Base-by-base conservation (phyloP, 2,329 filamentous ascomycete species). In the Aureobasidium pullulans region DNA sequence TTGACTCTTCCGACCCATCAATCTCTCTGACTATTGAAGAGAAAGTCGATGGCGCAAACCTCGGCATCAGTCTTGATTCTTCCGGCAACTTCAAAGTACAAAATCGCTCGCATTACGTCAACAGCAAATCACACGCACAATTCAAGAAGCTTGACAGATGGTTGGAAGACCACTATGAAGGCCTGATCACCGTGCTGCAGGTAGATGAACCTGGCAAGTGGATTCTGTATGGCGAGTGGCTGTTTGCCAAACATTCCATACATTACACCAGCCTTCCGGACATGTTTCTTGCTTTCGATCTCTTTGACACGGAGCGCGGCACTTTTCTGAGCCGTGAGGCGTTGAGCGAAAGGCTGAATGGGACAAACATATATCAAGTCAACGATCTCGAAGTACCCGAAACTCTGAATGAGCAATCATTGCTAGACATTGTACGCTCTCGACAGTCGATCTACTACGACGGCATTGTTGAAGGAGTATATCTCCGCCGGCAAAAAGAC, bases 41-140 rank as follows among this genome's bases (percentile, higher is more conserved):
- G 10, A 62, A 62, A 37, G 47, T 62, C 2, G 61, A 62, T 23
- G 61, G 61, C n/a, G 61, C 61, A 11, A 62, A 62, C 36, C 40
- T 62, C 6, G 61, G 61, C 39, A 47, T 62, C 48, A 47, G 48
- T 46, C 13, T 59, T 4, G 46, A 57, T 37, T 16, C 48, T 2
- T 43, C 39, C 6, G 57, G 49, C 13, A 36, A 13, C 0, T 48
- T 62, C n/a, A 34, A 29, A 29, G 53, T 60, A 9, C 61, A 62
- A 13, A 62, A 60, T 31, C 37, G 61, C 5, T 57, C 44, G 8
- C 61, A 60, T 31, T 59, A 58, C 19, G 36, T 62, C 11, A 49
- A 40, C 29, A 42, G 52, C 13, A 44, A 49, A 15, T 49, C 56
- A 19, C 47, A 58, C 36, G 53, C 52, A 1, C 61, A 62, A 23